These are phyloP conservation scores for Hysterium pulicare DNA, from an alignment of 2,329 filamentous ascomycete species.

Conservation along the genomic window DNA sequence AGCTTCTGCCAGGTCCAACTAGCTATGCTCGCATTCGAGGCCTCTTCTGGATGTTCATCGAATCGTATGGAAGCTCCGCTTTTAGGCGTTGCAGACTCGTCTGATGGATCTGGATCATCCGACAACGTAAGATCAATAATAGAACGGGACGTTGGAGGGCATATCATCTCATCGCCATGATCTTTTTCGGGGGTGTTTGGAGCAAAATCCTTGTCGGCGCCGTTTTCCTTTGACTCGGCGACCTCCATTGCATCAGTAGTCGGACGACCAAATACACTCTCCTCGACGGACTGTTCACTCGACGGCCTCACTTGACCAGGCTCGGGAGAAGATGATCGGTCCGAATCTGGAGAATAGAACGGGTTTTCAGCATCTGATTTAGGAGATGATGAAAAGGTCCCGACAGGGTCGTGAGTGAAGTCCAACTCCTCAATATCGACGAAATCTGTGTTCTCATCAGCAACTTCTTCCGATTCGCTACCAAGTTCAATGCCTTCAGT, in stretches of 20 bases:
- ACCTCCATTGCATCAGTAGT: conserved; percentile 1
- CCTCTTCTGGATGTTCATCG: conserved; percentile 9
- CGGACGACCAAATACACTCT: neutral
- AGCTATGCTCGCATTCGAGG: conserved; percentile 21
- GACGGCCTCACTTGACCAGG: neutral
- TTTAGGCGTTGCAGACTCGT: neutral
- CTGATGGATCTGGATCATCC: neutral
- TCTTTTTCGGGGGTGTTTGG: neutral
- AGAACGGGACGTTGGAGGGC: neutral
- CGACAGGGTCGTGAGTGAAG: neutral
- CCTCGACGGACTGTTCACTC: neutral
- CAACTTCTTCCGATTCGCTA: conserved; percentile 28
- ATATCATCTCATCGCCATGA: neutral
- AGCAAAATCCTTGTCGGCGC: neutral
- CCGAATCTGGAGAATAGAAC: neutral
- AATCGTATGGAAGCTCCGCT: neutral
- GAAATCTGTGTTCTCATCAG: conserved; percentile 50
- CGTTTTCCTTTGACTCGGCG: neutral
- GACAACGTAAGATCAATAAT: conserved; percentile 6
- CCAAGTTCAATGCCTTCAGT: conserved; percentile 49
- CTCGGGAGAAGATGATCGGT: neutral
- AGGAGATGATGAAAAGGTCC: neutral
- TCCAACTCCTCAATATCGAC: conserved; percentile 40
- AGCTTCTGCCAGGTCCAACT: conserved; percentile 36
- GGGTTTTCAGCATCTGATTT: neutral